A percentile compares a stretch with the other conserved stretches of the same genome.
phyloP scores from a whole-genome alignment of 225 moss, liverwort and hornwort genomes.

The Asterella californica region DNA sequence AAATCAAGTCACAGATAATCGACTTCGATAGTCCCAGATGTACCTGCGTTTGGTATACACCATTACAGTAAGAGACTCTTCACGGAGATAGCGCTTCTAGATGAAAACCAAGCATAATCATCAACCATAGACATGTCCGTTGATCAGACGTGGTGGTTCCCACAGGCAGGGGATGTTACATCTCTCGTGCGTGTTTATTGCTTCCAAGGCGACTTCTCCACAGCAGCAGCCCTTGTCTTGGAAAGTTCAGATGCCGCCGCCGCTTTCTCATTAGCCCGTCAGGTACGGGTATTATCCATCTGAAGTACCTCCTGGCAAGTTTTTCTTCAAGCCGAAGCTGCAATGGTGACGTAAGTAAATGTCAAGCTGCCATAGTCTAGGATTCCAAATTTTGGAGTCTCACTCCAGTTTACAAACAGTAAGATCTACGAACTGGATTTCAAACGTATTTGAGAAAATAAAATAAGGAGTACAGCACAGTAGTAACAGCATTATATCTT shows the following conservation, averaged over 20 bases:
- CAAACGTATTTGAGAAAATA: background rate
- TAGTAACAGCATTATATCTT: constrained; percentile 10
- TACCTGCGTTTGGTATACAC: background rate
- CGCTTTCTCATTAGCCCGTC: constrained; percentile 85
- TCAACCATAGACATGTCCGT: background rate
- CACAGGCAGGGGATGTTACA: constrained; percentile 74
- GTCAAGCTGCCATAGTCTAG: background rate
- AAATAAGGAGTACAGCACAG: background rate
- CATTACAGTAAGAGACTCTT: background rate
- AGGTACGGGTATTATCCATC: constrained; percentile 39
- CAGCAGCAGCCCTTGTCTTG: constrained; percentile 56
- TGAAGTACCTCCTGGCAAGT: background rate
- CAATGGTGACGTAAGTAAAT: background rate
- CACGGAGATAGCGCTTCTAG: background rate
- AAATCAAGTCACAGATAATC: background rate
- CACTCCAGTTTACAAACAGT: background rate
- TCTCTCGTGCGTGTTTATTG: constrained; percentile 85
- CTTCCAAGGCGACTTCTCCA: constrained; percentile 66
- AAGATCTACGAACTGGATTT: background rate
- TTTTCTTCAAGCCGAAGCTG: background rate
- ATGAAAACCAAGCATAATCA: background rate
- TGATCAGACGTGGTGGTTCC: background rate
- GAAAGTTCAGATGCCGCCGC: constrained; percentile 63
- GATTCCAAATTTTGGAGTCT: background rate
- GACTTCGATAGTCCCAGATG: background rate